Conservation (phyloP, 306 rosid genomes). For the Biancaea sappan region DNA sequence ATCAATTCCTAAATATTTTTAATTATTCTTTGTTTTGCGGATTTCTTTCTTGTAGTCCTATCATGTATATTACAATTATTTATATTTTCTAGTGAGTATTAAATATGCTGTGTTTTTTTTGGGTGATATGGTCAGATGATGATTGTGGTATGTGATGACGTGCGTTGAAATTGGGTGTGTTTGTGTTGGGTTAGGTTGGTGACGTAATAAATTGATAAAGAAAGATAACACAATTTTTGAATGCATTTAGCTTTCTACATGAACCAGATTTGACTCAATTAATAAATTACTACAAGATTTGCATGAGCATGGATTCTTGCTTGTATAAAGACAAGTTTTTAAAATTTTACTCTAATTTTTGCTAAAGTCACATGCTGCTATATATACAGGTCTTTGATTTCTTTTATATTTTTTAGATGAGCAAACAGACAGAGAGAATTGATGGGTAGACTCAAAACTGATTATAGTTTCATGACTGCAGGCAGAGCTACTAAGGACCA, state of each 20-base stretch:
- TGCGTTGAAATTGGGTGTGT: background rate
- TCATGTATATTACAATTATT: background rate
- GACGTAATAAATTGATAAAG: background rate
- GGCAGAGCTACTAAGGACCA: slow-evolving; percentile 60
- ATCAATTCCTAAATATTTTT: background rate
- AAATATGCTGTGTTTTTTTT: background rate
- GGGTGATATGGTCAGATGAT: background rate
- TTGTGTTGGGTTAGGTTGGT: background rate
- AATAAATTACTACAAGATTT: background rate
- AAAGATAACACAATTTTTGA: background rate
- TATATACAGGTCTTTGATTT: background rate
- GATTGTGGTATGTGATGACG: background rate
- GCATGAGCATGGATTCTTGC: slow-evolving; percentile 3
- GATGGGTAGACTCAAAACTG: slow-evolving; percentile 32
- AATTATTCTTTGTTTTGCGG: background rate
- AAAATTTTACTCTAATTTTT: slow-evolving; percentile 11
- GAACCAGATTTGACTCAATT: slow-evolving; percentile 14
- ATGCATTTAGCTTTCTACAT: slow-evolving; percentile 14
- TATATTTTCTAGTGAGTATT: background rate
- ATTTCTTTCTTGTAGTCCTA: background rate
- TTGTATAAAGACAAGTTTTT: slow-evolving; percentile 4
- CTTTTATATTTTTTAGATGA: slow-evolving; percentile 20
- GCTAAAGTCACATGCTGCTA: background rate
- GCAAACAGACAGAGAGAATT: slow-evolving; percentile 16
- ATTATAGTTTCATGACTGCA: slow-evolving; percentile 47